Conservation (phyloP, 352 stramenopile species). For the Phytophthora fragariaefolia region DNA sequence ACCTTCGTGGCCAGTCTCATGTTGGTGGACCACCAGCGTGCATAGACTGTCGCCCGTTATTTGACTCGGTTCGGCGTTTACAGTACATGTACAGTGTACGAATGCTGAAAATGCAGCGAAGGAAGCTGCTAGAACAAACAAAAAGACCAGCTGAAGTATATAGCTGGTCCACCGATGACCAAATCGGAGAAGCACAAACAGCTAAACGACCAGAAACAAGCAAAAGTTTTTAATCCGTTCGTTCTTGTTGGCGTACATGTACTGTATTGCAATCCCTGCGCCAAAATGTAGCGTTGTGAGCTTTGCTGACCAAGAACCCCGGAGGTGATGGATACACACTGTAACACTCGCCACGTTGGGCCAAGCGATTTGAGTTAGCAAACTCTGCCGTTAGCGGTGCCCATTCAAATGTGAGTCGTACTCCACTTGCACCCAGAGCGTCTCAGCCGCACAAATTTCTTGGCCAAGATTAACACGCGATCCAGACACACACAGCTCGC, state of each 20-base stretch:
- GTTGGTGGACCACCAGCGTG: constrained; percentile 73
- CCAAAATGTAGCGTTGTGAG: too few species aligned
- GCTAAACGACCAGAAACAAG: background rate
- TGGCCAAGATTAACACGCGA: background rate
- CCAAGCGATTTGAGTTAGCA: too few species aligned
- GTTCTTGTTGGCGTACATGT: too few species aligned
- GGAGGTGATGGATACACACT: too few species aligned
- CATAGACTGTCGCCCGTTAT: constrained; percentile 9
- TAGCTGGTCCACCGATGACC: background rate
- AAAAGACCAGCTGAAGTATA: background rate
- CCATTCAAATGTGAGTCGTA: background rate
- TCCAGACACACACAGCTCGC: background rate
- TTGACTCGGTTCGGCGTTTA: background rate
- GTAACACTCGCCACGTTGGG: background rate
- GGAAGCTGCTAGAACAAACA: constrained; percentile 26
- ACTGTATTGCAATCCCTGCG: too few species aligned
- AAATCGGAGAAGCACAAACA: background rate
- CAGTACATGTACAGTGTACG: too few species aligned
- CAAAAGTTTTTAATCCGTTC: background rate
- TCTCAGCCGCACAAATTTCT: background rate
- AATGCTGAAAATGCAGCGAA: constrained; percentile 14
- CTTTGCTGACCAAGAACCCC: background rate
- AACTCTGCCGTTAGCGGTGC: background rate
- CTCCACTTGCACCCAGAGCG: too few species aligned
- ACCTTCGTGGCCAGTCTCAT: constrained; percentile 89